Percentiles rank a stretch among this genome's conserved stretches.
phyloP scores from a whole-genome alignment of 2,329 filamentous ascomycete genomes.

The Beauveria asiatica region DNA sequence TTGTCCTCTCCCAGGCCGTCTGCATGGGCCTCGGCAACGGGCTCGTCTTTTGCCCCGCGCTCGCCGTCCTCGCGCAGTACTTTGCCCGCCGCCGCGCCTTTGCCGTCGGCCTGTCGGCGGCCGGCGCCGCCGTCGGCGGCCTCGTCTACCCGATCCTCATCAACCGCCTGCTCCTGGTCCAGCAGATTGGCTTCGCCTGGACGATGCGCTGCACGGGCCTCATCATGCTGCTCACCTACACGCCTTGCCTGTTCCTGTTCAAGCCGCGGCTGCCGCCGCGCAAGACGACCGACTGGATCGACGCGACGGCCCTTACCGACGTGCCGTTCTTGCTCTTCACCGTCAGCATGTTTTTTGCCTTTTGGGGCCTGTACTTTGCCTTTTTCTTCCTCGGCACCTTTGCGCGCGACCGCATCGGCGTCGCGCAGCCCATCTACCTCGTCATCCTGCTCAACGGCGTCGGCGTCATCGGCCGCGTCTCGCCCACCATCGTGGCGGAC shows the following conservation, averaged over 20 bases:
- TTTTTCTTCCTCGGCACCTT: conserved; percentile 44
- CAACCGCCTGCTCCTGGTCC: conserved; percentile 33
- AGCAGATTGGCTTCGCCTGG: conserved; percentile 45
- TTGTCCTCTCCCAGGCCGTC: conserved; percentile 40
- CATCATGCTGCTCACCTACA: conserved; percentile 32
- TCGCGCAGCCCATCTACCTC: conserved; percentile 17
- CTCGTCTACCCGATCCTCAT: conserved; percentile 44
- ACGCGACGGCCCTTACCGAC: conserved; percentile 35
- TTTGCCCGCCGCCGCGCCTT: conserved; percentile 47
- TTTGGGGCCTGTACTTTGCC: conserved; percentile 31
- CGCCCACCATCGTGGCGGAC: conserved; percentile 40
- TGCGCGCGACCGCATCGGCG: conserved; percentile 25
- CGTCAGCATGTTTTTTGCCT: conserved; percentile 25
- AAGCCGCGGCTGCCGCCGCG: conserved; percentile 32
- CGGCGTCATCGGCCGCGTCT: conserved; percentile 39
- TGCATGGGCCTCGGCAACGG: conserved; percentile 44
- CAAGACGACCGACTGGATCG: conserved; percentile 32
- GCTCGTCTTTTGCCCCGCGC: conserved; percentile 46
- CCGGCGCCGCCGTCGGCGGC: conserved; percentile 47
- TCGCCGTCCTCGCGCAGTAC: conserved; percentile 55
- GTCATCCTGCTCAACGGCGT: conserved; percentile 39
- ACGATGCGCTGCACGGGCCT: conserved; percentile 41
- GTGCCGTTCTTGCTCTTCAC: conserved; percentile 26
- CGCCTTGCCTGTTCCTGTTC: conserved; percentile 29
- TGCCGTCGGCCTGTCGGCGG: conserved; percentile 50